Evolutionary conservation across 2,329 filamentous ascomycete genomes (phyloP).

Genomic region (Penicillium sp.): DNA sequence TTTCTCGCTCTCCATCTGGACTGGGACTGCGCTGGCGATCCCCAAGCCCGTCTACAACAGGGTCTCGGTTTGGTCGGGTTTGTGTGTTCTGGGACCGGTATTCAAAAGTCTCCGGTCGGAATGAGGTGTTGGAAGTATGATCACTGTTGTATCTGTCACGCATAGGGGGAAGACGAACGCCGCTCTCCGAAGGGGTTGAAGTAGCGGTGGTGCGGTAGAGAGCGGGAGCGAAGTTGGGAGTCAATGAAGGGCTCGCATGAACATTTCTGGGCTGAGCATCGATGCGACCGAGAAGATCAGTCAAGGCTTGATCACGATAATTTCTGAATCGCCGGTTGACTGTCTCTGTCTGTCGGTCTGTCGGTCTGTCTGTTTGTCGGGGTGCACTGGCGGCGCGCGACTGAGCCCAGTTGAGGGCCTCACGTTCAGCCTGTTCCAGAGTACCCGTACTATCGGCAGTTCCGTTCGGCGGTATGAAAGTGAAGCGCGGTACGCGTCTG

Average conservation of each 20-base stretch:
- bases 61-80: conserved; percentile 19
- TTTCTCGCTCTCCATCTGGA: conserved; percentile 52
- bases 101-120: conserved; percentile 18
- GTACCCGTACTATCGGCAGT: conserved; percentile 32
- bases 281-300: conserved; percentile 26
- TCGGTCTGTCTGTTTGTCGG: neutral
- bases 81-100: conserved; percentile 19
- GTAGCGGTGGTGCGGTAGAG: conserved; percentile 29
- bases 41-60: conserved; percentile 67
- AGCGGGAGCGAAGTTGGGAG: conserved; percentile 47
- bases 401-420: conserved; percentile 21
- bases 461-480: conserved; percentile 12
- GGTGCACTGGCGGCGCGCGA: conserved; percentile 3
- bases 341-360: conserved; percentile 4
- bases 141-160: conserved; percentile 25
- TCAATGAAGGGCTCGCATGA: conserved; percentile 28
- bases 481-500: conserved; percentile 1
- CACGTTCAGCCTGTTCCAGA: conserved; percentile 31
- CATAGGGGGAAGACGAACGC: conserved; percentile 25
- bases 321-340: conserved; percentile 2
- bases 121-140: conserved; percentile 26
- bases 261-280: conserved; percentile 9
- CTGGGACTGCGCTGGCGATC: conserved; percentile 82
- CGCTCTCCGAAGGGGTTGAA: conserved; percentile 21
- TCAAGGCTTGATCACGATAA: conserved; percentile 33